Conservation (phyloP, 345 rosid genomes). For the Conringia planisiliqua region DNA sequence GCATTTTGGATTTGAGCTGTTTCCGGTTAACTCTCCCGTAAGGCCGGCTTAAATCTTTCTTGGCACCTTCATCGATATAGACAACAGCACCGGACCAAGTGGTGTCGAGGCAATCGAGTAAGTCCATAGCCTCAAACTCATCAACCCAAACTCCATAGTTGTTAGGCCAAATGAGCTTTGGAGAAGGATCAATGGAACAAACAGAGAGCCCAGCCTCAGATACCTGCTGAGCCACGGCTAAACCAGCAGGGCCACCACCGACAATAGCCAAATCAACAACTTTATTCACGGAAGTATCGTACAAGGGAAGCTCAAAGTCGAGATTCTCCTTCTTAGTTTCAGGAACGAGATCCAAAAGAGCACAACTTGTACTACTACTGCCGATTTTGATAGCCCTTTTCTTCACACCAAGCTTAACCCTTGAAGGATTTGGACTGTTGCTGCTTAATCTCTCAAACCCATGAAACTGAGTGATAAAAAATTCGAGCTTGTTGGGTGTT, state of each 20-base stretch:
- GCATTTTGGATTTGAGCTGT: conserved; percentile 89
- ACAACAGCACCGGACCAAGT: conserved; percentile 97
- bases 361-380: conserved; percentile 27
- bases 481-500: conserved; percentile 68
- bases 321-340: conserved; percentile 85
- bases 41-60: conserved; percentile 74
- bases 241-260: conserved; percentile 98
- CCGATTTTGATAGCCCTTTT: conserved; percentile 36
- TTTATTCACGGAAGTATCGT: conserved; percentile 54
- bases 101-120: conserved; percentile 91
- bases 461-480: conserved; percentile 48
- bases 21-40: conserved; percentile 95
- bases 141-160: conserved; percentile 99
- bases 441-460: conserved; percentile 50
- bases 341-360: conserved; percentile 89
- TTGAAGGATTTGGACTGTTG: conserved; percentile 37
- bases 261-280: conserved; percentile 87
- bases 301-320: conserved; percentile 80
- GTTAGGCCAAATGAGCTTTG: conserved; percentile 94
- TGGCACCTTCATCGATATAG: conserved; percentile 46
- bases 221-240: conserved; percentile 94
- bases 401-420: conserved; percentile 47
- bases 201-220: conserved; percentile 93
- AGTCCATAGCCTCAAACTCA: conserved; percentile 96
- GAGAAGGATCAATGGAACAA: conserved; percentile 85